A percentile compares a stretch with the other conserved stretches of the same genome.
These are phyloP conservation scores for California macrophylla DNA, from an alignment of 441 rosid genomes.

Conservation along the genomic window DNA sequence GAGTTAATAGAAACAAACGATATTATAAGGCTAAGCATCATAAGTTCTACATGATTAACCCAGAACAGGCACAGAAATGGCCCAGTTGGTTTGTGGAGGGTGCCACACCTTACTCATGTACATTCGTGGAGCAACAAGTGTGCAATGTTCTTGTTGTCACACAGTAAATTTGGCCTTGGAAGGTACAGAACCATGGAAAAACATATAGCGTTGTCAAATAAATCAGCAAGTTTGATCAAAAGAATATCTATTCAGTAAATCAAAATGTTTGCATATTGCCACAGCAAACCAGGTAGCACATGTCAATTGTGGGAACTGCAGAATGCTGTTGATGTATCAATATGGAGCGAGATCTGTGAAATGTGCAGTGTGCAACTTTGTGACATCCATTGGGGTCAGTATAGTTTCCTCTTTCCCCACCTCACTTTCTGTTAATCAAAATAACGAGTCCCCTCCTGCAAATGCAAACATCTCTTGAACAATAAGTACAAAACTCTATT, in stretches of 20 bases:
- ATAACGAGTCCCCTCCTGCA: not conserved
- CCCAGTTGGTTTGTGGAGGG: constrained; percentile 93
- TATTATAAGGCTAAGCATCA: not conserved
- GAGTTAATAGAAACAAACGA: not conserved
- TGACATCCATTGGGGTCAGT: constrained; percentile 79
- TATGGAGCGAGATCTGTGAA: constrained; percentile 90
- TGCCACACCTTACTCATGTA: constrained; percentile 94
- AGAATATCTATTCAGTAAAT: not conserved
- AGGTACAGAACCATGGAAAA: constrained; percentile 32
- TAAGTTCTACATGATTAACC: not conserved
- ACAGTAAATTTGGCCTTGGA: constrained; percentile 83
- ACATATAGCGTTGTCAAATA: not conserved
- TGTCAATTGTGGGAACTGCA: constrained; percentile 88
- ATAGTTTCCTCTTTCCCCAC: constrained; percentile 5
- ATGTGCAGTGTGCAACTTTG: constrained; percentile 90
- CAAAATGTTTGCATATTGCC: constrained; percentile 7
- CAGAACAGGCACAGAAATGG: constrained; percentile 85
- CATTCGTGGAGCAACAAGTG: constrained; percentile 96
- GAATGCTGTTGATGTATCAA: constrained; percentile 88
- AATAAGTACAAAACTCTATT: not conserved
- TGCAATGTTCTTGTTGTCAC: constrained; percentile 95
- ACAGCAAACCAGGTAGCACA: constrained; percentile 96
- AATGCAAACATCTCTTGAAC: not conserved
- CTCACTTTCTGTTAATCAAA: not conserved
- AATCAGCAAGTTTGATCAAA: not conserved